Conservation (phyloP, 768 basidiomycete genomes). For the Daedalea quercina region DNA sequence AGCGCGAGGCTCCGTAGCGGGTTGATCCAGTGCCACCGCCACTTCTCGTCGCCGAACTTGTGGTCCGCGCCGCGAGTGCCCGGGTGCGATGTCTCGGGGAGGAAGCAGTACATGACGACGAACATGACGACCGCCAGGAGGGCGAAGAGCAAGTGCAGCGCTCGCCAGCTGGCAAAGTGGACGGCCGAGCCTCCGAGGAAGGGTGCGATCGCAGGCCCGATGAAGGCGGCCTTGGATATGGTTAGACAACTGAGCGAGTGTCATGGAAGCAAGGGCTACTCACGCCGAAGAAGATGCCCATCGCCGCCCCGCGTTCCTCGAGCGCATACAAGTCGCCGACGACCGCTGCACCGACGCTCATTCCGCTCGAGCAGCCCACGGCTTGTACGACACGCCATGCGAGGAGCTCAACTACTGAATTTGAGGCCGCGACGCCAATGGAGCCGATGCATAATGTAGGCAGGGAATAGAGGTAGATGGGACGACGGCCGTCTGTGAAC, state of each 20-base stretch:
- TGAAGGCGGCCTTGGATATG: conserved; percentile 39
- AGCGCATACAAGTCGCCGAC: conserved; percentile 62
- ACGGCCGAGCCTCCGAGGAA: conserved; percentile 48
- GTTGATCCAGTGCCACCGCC: conserved; percentile 45
- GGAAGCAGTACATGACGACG: conserved; percentile 32
- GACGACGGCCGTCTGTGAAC: conserved; percentile 53
- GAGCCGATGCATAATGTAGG: conserved; percentile 56
- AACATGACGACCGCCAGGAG: conserved; percentile 33
- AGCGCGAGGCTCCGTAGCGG: conserved; percentile 46
- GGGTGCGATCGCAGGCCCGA: conserved; percentile 60
- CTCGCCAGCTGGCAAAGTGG: conserved; percentile 61
- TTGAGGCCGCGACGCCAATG: conserved; percentile 48
- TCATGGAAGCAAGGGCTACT: not conserved
- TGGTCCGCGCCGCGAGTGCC: conserved; percentile 50
- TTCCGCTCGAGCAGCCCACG: conserved; percentile 50
- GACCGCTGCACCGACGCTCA: conserved; percentile 50
- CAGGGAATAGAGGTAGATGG: conserved; percentile 50
- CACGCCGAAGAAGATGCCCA: conserved; percentile 55
- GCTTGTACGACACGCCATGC: conserved; percentile 61
- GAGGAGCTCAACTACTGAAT: conserved; percentile 41
- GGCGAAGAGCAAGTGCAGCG: conserved; percentile 44
- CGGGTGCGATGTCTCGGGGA: conserved; percentile 69
- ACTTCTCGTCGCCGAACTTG: conserved; percentile 8
- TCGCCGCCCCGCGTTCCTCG: conserved; percentile 53
- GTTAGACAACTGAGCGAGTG: not conserved